phyloP scores from a whole-genome alignment of 768 basidiomycete genomes.

The Solioccasus polychromus region DNA sequence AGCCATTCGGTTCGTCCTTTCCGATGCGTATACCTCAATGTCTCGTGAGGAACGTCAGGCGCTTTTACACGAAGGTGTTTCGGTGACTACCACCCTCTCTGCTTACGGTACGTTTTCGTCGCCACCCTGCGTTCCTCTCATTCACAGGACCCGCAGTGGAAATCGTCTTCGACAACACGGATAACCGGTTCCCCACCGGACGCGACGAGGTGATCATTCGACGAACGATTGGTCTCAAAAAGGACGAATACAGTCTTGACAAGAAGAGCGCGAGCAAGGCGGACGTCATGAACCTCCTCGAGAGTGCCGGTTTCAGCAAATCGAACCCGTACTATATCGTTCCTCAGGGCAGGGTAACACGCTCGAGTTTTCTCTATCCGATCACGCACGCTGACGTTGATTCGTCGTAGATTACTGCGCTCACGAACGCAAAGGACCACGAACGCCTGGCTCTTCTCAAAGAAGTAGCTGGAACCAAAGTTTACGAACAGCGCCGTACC shows the following conservation, averaged over 20 bases:
- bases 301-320: slow-evolving; percentile 95
- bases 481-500: slow-evolving; percentile 90
- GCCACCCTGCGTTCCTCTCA: not conserved
- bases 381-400: slow-evolving; percentile 8
- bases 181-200: slow-evolving; percentile 91
- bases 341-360: slow-evolving; percentile 89
- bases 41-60: slow-evolving; percentile 88
- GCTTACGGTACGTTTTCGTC: slow-evolving; percentile 67
- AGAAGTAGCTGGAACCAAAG: slow-evolving; percentile 97
- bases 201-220: slow-evolving; percentile 84
- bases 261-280: slow-evolving; percentile 94
- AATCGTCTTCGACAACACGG: slow-evolving; percentile 93
- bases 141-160: slow-evolving; percentile 48
- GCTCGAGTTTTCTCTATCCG: not conserved
- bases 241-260: slow-evolving; percentile 97
- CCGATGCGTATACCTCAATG: slow-evolving; percentile 97
- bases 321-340: slow-evolving; percentile 99
- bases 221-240: slow-evolving; percentile 95
- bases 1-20: slow-evolving; percentile 97
- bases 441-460: slow-evolving; percentile 93
- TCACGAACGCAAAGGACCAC: slow-evolving; percentile 96
- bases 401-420: slow-evolving; percentile 75
- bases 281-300: slow-evolving; percentile 95
- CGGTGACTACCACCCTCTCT: slow-evolving; percentile 82
- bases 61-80: slow-evolving; percentile 92